phyloP scores from a whole-genome alignment of 2,329 filamentous ascomycete genomes.

The Hirsutella minnesotensis region DNA sequence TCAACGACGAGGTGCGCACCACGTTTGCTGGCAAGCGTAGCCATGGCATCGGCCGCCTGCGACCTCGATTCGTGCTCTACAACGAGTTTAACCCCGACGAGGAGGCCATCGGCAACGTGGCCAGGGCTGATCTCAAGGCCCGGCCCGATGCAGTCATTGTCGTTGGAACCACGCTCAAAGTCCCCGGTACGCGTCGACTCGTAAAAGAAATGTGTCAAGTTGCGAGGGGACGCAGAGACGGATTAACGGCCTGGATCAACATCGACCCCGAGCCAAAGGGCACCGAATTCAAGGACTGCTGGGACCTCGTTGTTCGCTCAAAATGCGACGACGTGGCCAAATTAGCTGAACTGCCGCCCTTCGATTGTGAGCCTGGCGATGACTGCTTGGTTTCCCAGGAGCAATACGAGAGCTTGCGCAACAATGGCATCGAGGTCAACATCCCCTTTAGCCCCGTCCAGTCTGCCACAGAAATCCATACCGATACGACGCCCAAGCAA shows the following conservation, averaged over 20 bases:
- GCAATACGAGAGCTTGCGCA: conserved; percentile 27
- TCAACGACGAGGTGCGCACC: conserved; percentile 65
- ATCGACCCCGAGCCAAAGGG: conserved; percentile 72
- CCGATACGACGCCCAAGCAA: conserved; percentile 24
- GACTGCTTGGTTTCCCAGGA: conserved; percentile 35
- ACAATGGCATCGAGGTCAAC: conserved; percentile 20
- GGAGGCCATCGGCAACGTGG: conserved; percentile 88
- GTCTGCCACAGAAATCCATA: conserved; percentile 9
- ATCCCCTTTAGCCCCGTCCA: conserved; percentile 13
- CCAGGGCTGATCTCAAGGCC: conserved; percentile 71
- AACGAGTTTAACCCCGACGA: conserved; percentile 96
- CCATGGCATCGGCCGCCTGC: conserved; percentile 80
- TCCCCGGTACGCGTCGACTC: conserved; percentile 81
- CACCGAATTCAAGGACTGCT: conserved; percentile 80
- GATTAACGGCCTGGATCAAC: conserved; percentile 91
- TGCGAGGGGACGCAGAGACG: conserved; percentile 70
- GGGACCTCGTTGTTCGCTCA: conserved; percentile 81
- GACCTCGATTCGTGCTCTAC: conserved; percentile 91
- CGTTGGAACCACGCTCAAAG: conserved; percentile 89
- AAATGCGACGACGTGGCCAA: conserved; percentile 80
- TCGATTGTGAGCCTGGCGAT: conserved; percentile 41
- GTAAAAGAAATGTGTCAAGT: conserved; percentile 84
- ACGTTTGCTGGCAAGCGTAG: conserved; percentile 72
- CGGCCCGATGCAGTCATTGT: conserved; percentile 88
- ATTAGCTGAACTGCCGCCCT: conserved; percentile 51